Evolutionary conservation across 306 rosid genomes (phyloP).

Genomic region (Benincasa hispida): DNA sequence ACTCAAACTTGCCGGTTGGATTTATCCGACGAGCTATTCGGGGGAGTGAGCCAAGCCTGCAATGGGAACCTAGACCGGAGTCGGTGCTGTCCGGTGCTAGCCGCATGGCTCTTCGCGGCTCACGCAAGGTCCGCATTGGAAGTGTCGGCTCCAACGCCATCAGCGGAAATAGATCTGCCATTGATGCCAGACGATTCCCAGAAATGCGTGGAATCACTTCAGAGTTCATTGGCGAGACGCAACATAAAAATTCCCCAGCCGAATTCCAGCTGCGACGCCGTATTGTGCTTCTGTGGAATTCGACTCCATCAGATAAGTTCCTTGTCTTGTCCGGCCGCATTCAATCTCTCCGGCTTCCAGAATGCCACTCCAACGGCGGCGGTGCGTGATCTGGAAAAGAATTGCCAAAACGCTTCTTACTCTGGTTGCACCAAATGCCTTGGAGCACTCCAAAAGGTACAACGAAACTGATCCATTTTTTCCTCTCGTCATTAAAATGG

Average conservation of each 20-base stretch:
- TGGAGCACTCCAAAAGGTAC: constrained; percentile 66
- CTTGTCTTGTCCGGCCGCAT: constrained; percentile 71
- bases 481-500: background rate
- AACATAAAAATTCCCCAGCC: constrained; percentile 74
- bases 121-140: constrained; percentile 75
- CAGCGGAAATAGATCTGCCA: constrained; percentile 37
- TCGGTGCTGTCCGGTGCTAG: constrained; percentile 91
- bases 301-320: constrained; percentile 83
- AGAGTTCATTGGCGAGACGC: constrained; percentile 47
- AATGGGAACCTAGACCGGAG: constrained; percentile 79
- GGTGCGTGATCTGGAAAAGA: constrained; percentile 50
- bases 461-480: background rate
- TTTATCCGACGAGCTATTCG: constrained; percentile 83
- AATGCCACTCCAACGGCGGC: constrained; percentile 71
- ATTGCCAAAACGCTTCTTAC: constrained; percentile 68
- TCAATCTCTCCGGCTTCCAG: constrained; percentile 42
- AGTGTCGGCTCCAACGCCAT: constrained; percentile 28
- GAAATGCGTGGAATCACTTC: constrained; percentile 83
- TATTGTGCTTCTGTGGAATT: constrained; percentile 87
- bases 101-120: constrained; percentile 95
- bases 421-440: constrained; percentile 86
- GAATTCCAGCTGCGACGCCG: constrained; percentile 79
- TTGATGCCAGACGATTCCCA: constrained; percentile 98
- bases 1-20: constrained; percentile 58
- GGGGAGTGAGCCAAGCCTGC: constrained; percentile 87